Conservation (phyloP, 2,329 filamentous ascomycete species). For the Talaromyces sp. region DNA sequence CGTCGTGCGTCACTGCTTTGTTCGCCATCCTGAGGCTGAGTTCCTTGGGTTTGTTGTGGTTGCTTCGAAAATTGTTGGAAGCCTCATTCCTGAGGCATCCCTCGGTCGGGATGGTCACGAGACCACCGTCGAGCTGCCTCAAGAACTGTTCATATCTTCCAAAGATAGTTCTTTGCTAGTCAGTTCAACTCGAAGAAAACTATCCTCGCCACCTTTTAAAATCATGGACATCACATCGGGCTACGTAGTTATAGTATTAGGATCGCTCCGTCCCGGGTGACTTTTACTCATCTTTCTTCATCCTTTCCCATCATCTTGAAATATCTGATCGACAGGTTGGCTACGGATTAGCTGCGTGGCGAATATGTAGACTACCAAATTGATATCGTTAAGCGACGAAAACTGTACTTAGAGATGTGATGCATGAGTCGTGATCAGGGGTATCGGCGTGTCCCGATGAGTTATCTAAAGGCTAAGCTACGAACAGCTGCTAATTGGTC, state of each 20-base stretch:
- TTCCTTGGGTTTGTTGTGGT: not conserved
- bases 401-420: not conserved
- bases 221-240: not conserved
- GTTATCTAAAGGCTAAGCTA: not conserved
- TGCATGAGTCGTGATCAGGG: not conserved
- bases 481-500: not conserved
- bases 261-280: not conserved
- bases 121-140: not conserved
- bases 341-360: not conserved
- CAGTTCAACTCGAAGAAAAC: not conserved
- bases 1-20: not conserved
- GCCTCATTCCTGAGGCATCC: not conserved
- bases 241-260: not conserved
- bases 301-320: not conserved
- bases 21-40: not conserved
- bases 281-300: not conserved
- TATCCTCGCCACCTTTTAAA: not conserved
- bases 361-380: not conserved
- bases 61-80: not conserved
- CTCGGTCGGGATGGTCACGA: not conserved
- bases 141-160: not conserved
- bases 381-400: not conserved
- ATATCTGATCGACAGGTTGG: not conserved
- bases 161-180: not conserved
- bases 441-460: slow-evolving; percentile 1